Evolutionary conservation across 805 yeast species (phyloP).

Genomic region (Ascoidea asiatica): DNA sequence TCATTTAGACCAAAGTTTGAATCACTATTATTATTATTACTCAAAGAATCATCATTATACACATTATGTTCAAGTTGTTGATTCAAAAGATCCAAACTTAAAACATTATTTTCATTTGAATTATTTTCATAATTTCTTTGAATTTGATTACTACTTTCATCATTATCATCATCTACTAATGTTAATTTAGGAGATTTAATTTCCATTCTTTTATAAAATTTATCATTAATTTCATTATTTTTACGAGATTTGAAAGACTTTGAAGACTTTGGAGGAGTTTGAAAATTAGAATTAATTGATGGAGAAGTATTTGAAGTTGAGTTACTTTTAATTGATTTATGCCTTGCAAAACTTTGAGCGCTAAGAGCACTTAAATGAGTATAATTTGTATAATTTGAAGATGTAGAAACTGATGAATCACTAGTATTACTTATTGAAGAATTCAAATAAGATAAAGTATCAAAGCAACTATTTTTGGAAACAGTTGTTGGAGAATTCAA

Average conservation of each 20-base stretch:
- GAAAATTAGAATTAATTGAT: not conserved
- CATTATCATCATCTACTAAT: not conserved
- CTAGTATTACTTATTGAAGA: not conserved
- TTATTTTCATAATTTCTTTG: not conserved
- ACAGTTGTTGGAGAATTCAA: too few species aligned
- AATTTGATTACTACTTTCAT: too few species aligned
- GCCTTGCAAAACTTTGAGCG: conserved; percentile 75
- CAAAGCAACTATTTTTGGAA: too few species aligned
- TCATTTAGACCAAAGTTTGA: too few species aligned
- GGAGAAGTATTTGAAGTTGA: not conserved
- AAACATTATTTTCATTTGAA: not conserved
- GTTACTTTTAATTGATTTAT: conserved; percentile 21
- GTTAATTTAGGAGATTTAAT: not conserved
- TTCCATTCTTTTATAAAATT: too few species aligned
- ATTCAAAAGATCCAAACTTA: too few species aligned
- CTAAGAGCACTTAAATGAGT: conserved; percentile 78
- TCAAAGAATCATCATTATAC: not conserved
- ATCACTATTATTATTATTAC: too few species aligned
- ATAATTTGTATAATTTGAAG: conserved; percentile 25
- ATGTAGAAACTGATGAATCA: not conserved
- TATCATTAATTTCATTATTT: not conserved
- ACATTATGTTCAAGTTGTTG: too few species aligned
- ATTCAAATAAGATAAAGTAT: too few species aligned
- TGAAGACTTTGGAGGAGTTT: too few species aligned
- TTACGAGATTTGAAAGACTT: too few species aligned